A percentile compares a stretch with the other conserved stretches of the same genome.
Conservation (phyloP, 2,329 filamentous ascomycete species). For the Penicillium sp. region DNA sequence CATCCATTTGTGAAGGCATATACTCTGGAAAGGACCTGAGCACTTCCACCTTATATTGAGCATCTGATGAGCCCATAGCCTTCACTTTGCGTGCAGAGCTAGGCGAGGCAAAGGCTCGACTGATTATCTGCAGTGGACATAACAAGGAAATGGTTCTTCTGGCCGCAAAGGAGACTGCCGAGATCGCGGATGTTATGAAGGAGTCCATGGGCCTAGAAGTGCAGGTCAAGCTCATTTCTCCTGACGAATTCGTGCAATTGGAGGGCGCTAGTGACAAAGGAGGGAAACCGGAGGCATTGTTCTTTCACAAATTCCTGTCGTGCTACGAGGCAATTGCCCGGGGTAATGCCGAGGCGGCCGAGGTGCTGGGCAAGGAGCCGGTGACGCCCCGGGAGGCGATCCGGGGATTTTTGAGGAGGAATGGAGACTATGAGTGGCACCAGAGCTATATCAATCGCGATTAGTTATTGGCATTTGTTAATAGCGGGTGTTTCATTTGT, state of each 20-base stretch:
- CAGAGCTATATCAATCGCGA: slow-evolving; percentile 40
- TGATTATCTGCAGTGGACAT: slow-evolving; percentile 46
- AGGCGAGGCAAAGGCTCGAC: slow-evolving; percentile 53
- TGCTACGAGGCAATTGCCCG: slow-evolving; percentile 47
- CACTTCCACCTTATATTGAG: slow-evolving; percentile 30
- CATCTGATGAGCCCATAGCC: slow-evolving; percentile 47
- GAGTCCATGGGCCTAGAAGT: slow-evolving; percentile 34
- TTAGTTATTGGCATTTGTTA: slow-evolving; percentile 3
- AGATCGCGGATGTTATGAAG: slow-evolving; percentile 42
- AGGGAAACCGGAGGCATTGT: slow-evolving; percentile 36
- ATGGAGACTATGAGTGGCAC: slow-evolving; percentile 45
- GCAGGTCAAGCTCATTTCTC: slow-evolving; percentile 32
- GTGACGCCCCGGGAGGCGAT: slow-evolving; percentile 40
- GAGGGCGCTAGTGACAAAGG: slow-evolving; percentile 36
- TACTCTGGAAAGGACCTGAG: slow-evolving; percentile 51
- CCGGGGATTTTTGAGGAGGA: slow-evolving; percentile 27
- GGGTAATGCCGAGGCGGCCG: slow-evolving; percentile 49
- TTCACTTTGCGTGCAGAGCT: slow-evolving; percentile 55
- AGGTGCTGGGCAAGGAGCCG: slow-evolving; percentile 47
- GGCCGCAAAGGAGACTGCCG: slow-evolving; percentile 36
- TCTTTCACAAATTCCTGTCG: slow-evolving; percentile 43
- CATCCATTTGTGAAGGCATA: slow-evolving; percentile 57
- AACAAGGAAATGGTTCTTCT: slow-evolving; percentile 40
- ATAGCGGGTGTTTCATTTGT: not conserved
- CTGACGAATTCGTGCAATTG: slow-evolving; percentile 35